phyloP scores from a whole-genome alignment of 1,284 basidiomycete genomes.

The Boletellus deceptivus region DNA sequence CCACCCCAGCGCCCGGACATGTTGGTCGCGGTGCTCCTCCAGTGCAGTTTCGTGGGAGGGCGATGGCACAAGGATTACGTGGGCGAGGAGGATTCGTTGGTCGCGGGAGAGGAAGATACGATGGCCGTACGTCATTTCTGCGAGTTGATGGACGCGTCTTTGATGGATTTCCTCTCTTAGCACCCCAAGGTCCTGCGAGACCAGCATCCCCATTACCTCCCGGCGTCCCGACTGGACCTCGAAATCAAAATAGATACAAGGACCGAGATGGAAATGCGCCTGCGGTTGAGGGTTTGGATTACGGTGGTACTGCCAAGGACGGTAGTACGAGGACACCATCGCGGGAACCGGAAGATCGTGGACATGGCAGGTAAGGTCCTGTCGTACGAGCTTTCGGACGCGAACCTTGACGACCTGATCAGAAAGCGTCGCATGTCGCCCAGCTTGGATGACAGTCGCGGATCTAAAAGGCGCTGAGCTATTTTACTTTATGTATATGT shows the following conservation, averaged over 20 bases:
- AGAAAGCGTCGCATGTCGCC: conserved; percentile 64
- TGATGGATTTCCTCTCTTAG: conserved; percentile 19
- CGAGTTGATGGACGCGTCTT: neutral
- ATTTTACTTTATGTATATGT: conserved; percentile 30
- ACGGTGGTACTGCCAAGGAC: conserved; percentile 58
- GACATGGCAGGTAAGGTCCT: conserved; percentile 43
- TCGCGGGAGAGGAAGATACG: conserved; percentile 48
- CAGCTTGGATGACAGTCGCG: conserved; percentile 55
- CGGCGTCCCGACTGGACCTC: conserved; percentile 78
- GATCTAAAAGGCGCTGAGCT: conserved; percentile 60
- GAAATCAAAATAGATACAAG: conserved; percentile 85
- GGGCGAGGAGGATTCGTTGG: conserved; percentile 46
- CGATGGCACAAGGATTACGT: conserved; percentile 39
- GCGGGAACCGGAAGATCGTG: conserved; percentile 57
- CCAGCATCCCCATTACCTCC: conserved; percentile 79
- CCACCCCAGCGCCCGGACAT: conserved; percentile 36
- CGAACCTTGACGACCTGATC: conserved; percentile 11
- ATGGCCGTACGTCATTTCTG: conserved; percentile 36
- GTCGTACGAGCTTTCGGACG: neutral
- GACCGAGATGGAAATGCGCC: conserved; percentile 77
- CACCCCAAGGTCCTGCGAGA: conserved; percentile 55
- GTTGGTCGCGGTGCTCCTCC: conserved; percentile 46
- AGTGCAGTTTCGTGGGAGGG: conserved; percentile 57
- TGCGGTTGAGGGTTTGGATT: conserved; percentile 81
- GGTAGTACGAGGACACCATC: conserved; percentile 48